A percentile compares a stretch with the other conserved stretches of the same genome.
These are phyloP conservation scores for Penicillium bovifimosum DNA, from an alignment of 495 filamentous ascomycete genomes.

Conservation along the genomic window DNA sequence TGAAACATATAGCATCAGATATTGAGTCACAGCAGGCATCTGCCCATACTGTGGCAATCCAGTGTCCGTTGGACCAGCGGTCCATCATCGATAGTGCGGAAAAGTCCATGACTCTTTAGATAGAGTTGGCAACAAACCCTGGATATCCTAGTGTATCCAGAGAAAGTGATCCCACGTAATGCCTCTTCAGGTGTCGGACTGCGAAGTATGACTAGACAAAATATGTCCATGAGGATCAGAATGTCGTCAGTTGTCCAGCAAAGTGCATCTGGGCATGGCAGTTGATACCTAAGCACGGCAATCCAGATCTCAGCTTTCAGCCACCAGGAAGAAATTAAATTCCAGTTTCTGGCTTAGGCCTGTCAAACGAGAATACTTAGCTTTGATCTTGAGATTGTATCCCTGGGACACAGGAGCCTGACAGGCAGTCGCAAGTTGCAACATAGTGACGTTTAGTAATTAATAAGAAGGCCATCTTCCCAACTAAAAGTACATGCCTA, in stretches of 20 bases:
- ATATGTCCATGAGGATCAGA: not conserved
- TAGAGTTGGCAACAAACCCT: not conserved
- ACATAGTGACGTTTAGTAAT: not conserved
- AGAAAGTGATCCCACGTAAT: not conserved
- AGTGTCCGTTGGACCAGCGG: not conserved
- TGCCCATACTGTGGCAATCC: not conserved
- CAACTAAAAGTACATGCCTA: too few relatives aligned
- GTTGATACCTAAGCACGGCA: not conserved
- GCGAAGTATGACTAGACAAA: not conserved
- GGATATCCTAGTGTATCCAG: not conserved
- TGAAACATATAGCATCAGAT: not conserved
- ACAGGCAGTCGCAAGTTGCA: too few relatives aligned
- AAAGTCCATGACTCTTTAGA: not conserved
- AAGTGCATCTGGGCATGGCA: not conserved
- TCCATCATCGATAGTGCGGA: not conserved
- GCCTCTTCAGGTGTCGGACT: not conserved
- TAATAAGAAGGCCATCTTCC: not conserved
- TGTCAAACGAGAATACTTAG: not conserved
- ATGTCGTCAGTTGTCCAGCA: constrained; percentile 1
- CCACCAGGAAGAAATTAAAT: not conserved
- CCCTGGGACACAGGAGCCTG: not conserved
- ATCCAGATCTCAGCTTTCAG: not conserved
- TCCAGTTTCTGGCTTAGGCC: too few relatives aligned
- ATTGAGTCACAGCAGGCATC: not conserved
- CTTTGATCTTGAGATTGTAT: not conserved